A percentile compares a stretch with the other conserved stretches of the same genome.
Evolutionary conservation across 371 early-diverging fungal species (phyloP).

Genomic region (Entomophthora muscae): DNA sequence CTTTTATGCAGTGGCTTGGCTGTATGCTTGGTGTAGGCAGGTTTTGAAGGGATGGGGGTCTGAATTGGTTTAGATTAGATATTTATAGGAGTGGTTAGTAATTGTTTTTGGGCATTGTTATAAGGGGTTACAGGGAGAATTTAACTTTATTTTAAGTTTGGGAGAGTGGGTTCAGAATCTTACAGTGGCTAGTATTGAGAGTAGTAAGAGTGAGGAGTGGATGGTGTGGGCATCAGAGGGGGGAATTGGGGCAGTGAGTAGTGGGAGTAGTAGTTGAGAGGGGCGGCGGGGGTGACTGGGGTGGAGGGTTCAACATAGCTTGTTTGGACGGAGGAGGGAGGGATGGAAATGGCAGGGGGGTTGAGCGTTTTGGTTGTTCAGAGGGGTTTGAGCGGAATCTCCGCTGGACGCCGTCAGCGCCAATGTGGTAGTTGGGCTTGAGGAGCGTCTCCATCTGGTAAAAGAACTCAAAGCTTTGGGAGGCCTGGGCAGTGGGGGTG

Average conservation of each 20-base stretch:
- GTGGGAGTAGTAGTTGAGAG: not conserved
- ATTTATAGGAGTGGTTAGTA: too few species aligned
- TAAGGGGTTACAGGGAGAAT: not conserved
- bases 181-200: not conserved
- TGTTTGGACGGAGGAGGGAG: not conserved
- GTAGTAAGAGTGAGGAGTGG: not conserved
- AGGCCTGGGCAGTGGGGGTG: not conserved
- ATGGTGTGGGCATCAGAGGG: not conserved
- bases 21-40: too few species aligned
- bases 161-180: not conserved
- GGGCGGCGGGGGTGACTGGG: not conserved
- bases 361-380: not conserved
- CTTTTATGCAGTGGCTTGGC: too few species aligned
- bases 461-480: not conserved
- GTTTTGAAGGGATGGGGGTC: too few species aligned
- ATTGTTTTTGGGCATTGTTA: too few species aligned
- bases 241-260: not conserved
- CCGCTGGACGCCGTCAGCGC: not conserved
- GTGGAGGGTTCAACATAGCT: not conserved
- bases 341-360: not conserved
- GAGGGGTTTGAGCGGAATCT: not conserved
- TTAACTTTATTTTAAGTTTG: not conserved
- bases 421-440: not conserved
- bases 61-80: too few species aligned
- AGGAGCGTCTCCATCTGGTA: not conserved